Evolutionary conservation across 73 alveolate species (phyloP), one percentile per base, ranked within the genome.

Genomic region (Paramecium caudatum): DNA sequence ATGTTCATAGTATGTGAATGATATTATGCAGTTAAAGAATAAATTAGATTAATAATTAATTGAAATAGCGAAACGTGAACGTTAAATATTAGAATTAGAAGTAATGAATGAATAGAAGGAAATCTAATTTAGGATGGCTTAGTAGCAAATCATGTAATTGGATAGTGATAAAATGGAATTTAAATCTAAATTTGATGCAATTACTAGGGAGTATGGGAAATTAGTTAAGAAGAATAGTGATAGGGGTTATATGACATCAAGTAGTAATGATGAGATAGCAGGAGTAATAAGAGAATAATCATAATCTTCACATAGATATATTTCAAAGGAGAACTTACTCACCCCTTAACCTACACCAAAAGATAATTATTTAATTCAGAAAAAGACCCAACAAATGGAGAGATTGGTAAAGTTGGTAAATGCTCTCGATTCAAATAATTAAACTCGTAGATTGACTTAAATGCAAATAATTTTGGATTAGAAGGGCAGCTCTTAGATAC

Each of bases 351-450:
- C n/a, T n/a, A n/a, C n/a, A 0, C 43, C 80, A 23, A 55, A 55
- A 4, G 80, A 55, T 27, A 55, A 1, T 10, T 55, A 10, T 10
- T 27, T 3, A 3, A 55, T 55, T 23, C 30, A 55, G 16, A 55
- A 23, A 43, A 55, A 55, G 46, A 55, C 80, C 12, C 30, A 55
- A 55, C n/a, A 55, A 55, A 55, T 55, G 80, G 80, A 55, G 16
- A 55, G 80, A 55, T 25, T 55, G 30, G 80, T 55, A 10, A 55
- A 55, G 30, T 55, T 55, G n/a, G 80, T 55, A 2, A 55, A 55
- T 55, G 80, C 21, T 55, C 30, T 55, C 16, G 80, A 55, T 23
- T 37, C 46, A 23, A 55, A 55, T 25, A 55, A 55, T 55, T 23
- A 55, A 55, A 55, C 80, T 27, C 23, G 80, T 27, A 55, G 80